These are phyloP conservation scores for Aspergillus pseudotamarii DNA, from an alignment of 2,329 filamentous ascomycete species.

Conservation along the genomic window DNA sequence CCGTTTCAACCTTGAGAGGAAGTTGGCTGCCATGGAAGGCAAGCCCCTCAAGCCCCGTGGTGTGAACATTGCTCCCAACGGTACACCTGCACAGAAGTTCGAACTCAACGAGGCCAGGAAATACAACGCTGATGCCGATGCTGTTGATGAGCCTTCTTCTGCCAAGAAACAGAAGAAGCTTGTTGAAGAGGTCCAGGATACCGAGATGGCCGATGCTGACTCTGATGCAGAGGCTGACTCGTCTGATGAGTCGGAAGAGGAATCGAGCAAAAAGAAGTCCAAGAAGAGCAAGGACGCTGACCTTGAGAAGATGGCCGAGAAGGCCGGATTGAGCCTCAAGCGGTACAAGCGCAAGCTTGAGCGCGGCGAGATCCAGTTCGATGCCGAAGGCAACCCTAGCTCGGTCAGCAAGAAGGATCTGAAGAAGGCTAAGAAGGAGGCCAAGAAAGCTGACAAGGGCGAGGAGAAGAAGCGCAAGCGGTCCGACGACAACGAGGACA, in stretches of 20 bases:
- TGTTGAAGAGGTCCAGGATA: conserved; percentile 48
- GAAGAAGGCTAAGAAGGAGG: conserved; percentile 71
- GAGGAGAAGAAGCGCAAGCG: conserved; percentile 72
- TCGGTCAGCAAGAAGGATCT: conserved; percentile 75
- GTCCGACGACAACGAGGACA: conserved; percentile 57
- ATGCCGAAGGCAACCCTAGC: conserved; percentile 65
- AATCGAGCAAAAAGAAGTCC: conserved; percentile 35
- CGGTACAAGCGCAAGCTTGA: conserved; percentile 80
- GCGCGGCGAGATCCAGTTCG: conserved; percentile 71
- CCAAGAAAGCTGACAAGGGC: conserved; percentile 57
- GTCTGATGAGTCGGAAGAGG: conserved; percentile 35
- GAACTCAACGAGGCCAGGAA: conserved; percentile 89
- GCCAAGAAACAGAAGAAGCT: conserved; percentile 51
- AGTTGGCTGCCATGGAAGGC: conserved; percentile 70
- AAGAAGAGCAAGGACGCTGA: conserved; percentile 53
- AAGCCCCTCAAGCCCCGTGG: conserved; percentile 82
- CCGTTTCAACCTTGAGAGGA: conserved; percentile 52
- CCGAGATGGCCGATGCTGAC: conserved; percentile 48
- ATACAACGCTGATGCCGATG: conserved; percentile 94
- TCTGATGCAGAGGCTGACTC: conserved; percentile 34
- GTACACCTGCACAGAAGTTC: conserved; percentile 66
- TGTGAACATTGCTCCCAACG: conserved; percentile 73
- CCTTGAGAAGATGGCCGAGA: conserved; percentile 63
- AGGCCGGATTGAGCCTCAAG: conserved; percentile 70
- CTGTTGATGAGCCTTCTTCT: conserved; percentile 64